Conservation (phyloP, 768 basidiomycete genomes). For the Agaricus blazei region DNA sequence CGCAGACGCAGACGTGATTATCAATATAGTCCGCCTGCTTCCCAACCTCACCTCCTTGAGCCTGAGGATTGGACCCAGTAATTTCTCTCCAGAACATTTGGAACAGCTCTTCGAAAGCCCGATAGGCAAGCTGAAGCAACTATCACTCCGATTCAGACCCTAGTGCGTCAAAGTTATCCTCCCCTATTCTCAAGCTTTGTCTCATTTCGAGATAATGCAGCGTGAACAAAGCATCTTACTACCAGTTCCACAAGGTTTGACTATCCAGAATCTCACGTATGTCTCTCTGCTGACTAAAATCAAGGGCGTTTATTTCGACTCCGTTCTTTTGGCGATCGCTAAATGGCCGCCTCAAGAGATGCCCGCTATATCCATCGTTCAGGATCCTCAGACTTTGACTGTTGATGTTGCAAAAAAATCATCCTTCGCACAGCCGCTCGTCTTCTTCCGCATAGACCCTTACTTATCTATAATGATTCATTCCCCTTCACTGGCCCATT, state of each 20-base stretch:
- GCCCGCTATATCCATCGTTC: constrained; percentile 53
- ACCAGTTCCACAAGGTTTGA: constrained; percentile 70
- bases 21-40: constrained; percentile 61
- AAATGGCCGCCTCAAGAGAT: constrained; percentile 50
- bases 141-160: constrained; percentile 75
- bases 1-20: constrained; percentile 69
- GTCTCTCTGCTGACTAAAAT: not conserved
- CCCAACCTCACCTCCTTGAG: constrained; percentile 43
- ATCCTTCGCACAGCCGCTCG: constrained; percentile 80
- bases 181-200: not conserved
- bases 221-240: constrained; percentile 71
- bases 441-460: constrained; percentile 69
- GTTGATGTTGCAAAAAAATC: constrained; percentile 20
- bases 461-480: constrained; percentile 39
- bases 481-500: constrained; percentile 41
- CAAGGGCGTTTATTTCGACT: constrained; percentile 83
- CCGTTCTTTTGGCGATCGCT: constrained; percentile 54
- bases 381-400: constrained; percentile 51
- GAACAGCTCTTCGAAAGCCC: constrained; percentile 57
- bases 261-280: not conserved
- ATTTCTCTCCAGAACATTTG: constrained; percentile 79
- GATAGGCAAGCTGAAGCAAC: constrained; percentile 36
- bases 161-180: constrained; percentile 49
- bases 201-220: constrained; percentile 25
- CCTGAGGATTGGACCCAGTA: constrained; percentile 68